These are phyloP conservation scores for Starmera dryadoides DNA, from an alignment of 805 yeast genomes.

Conservation along the genomic window DNA sequence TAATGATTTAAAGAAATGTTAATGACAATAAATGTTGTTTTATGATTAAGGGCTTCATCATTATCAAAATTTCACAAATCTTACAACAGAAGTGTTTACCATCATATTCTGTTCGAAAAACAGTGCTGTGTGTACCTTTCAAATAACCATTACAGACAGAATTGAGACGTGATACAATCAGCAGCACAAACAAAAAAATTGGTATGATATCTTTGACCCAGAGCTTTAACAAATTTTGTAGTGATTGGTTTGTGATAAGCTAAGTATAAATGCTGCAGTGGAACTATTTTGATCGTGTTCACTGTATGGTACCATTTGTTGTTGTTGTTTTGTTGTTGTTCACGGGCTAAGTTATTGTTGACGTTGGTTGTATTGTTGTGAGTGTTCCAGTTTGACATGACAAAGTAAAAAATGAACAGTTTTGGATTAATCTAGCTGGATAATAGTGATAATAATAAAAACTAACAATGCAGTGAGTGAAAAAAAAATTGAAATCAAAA, in stretches of 20 bases:
- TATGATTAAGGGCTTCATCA: slow-evolving; percentile 87
- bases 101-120: slow-evolving; percentile 86
- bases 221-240: slow-evolving; percentile 82
- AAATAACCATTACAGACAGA: slow-evolving; percentile 77
- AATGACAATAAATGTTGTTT: slow-evolving; percentile 83
- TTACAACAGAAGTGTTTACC: slow-evolving; percentile 92
- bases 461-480: too few relatives aligned
- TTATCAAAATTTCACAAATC: slow-evolving; percentile 82
- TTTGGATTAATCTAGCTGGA: too few relatives aligned
- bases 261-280: slow-evolving; percentile 31
- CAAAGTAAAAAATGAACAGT: too few relatives aligned
- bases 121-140: slow-evolving; percentile 90
- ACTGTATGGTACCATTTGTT: background rate
- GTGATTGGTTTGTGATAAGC: slow-evolving; percentile 45
- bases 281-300: too few relatives aligned
- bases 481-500: too few relatives aligned
- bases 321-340: slow-evolving; percentile 1
- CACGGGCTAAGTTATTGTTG: too few relatives aligned
- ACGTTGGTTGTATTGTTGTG: too few relatives aligned
- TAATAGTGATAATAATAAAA: too few relatives aligned
- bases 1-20: slow-evolving; percentile 77
- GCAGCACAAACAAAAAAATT: slow-evolving; percentile 83
- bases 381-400: too few relatives aligned
- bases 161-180: slow-evolving; percentile 72
- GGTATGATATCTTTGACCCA: slow-evolving; percentile 73